These are phyloP conservation scores for Lodderomyces elongisporus DNA, from an alignment of 1,139 yeast species.

Conservation along the genomic window DNA sequence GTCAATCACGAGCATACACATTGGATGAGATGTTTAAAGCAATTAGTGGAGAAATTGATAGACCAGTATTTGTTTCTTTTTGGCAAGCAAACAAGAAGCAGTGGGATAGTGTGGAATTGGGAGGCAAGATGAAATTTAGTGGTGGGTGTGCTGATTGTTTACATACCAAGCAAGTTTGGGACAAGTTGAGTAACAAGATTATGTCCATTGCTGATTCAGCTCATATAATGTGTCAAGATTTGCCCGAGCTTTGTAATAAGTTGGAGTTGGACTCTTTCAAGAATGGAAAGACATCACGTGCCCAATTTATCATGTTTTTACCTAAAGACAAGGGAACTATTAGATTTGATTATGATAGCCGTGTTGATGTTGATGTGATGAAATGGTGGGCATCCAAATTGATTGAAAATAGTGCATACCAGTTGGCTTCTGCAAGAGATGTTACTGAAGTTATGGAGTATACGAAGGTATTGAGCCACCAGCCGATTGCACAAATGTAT, in stretches of 20 bases:
- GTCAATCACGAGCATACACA: slow-evolving; percentile 29
- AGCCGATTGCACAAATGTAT: slow-evolving; percentile 31
- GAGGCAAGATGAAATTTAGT: slow-evolving; percentile 32
- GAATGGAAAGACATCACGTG: slow-evolving; percentile 15
- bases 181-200: slow-evolving; percentile 46
- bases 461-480: slow-evolving; percentile 27
- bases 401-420: slow-evolving; percentile 33
- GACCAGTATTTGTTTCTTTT: slow-evolving; percentile 55
- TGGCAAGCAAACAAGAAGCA: slow-evolving; percentile 53
- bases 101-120: slow-evolving; percentile 32
- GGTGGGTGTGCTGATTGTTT: slow-evolving; percentile 45
- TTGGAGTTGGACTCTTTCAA: slow-evolving; percentile 38
- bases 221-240: slow-evolving; percentile 54
- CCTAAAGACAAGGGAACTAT: slow-evolving; percentile 34
- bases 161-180: slow-evolving; percentile 54
- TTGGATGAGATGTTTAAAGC: slow-evolving; percentile 33
- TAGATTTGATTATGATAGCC: slow-evolving; percentile 33
- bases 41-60: slow-evolving; percentile 42
- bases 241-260: slow-evolving; percentile 45
- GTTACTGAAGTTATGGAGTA: slow-evolving; percentile 40
- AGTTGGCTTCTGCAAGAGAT: slow-evolving; percentile 34
- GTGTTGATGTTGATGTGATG: slow-evolving; percentile 21
- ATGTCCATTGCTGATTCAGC: slow-evolving; percentile 41
- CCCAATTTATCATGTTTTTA: slow-evolving; percentile 35
- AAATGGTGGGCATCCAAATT: slow-evolving; percentile 30